Evolutionary conservation across 345 rosid species (phyloP), one percentile per base, ranked within the genome.

Genomic region (Pugionium cornutum): DNA sequence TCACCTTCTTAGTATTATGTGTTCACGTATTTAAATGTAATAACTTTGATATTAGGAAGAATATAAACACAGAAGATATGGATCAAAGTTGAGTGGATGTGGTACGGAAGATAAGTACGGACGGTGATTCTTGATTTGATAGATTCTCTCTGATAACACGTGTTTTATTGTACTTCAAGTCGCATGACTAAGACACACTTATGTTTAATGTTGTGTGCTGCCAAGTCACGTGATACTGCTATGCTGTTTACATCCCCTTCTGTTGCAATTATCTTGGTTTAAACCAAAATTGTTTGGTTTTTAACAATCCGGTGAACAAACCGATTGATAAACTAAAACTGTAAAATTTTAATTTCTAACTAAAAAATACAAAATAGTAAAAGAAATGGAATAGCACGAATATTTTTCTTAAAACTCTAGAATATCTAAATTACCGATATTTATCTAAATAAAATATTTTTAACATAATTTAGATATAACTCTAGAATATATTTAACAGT

Each of bases 131-230:
- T 68, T 58, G 36, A 34, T 34, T 34, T 18, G 18, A 18, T 18
- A 18, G 46, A 5, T 30, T 67, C 28, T 53, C 29, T 18, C 6
- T 45, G 43, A 18, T 18, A 18, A 18, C 18, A 18, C 18, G 18
- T 18, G 18, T 32, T 32, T 32, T 32, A 32, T 32, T 2, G 2
- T 32, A 32, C 45, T 48, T 48, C 45, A 7, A 40, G 5, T 27
- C 3, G 33, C 39, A 64, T 63, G 75, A 71, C 75, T 71, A 55
- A 63, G 64, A 71, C 69, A 48, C 55, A 18, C 18, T 18, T 18
- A 18, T 18, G 18, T 18, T 18, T 18, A 18, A 18, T 18, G 18
- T 18, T 18, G 18, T 18, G 18, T 18, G 18, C 18, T 18, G 18
- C 18, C 18, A 18, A 18, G 18, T 18, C 53, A 45, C 26, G 45